These are phyloP conservation scores for Metschnikowia kofuensis DNA, from an alignment of 805 yeast genomes.

Conservation along the genomic window DNA sequence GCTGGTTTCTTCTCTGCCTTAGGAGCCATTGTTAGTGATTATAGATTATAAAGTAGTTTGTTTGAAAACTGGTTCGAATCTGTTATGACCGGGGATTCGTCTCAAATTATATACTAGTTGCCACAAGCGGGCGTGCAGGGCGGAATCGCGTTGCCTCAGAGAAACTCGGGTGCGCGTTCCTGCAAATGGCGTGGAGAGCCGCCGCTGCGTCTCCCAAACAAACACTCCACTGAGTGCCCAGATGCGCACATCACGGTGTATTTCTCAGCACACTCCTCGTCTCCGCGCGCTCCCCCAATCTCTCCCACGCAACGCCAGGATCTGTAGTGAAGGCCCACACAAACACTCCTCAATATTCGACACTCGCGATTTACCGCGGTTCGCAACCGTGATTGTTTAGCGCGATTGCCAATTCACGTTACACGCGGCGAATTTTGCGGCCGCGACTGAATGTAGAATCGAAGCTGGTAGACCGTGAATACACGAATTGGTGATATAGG, in stretches of 20 bases:
- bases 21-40: slow-evolving; percentile 30
- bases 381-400: neutral
- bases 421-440: neutral
- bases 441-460: neutral
- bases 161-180: slow-evolving; percentile 10
- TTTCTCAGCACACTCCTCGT: slow-evolving; percentile 13
- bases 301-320: neutral
- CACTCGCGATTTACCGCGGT: neutral
- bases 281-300: slow-evolving; percentile 10
- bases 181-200: slow-evolving; percentile 10
- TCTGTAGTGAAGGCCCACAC: no score
- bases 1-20: slow-evolving; percentile 41
- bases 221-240: slow-evolving; percentile 4
- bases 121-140: slow-evolving; percentile 20
- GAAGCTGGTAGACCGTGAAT: neutral
- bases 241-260: slow-evolving; percentile 14
- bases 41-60: slow-evolving; percentile 15
- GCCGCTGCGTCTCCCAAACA: slow-evolving; percentile 9
- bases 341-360: no score
- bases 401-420: neutral
- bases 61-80: slow-evolving; percentile 10
- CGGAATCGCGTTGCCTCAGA: slow-evolving; percentile 14
- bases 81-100: slow-evolving; percentile 14
- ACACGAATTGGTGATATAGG: neutral
- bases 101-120: slow-evolving; percentile 19